A percentile compares a stretch with the other conserved stretches of the same genome.
Evolutionary conservation across 2,329 filamentous ascomycete species (phyloP).

Genomic region (Botrytis hyacinthi): DNA sequence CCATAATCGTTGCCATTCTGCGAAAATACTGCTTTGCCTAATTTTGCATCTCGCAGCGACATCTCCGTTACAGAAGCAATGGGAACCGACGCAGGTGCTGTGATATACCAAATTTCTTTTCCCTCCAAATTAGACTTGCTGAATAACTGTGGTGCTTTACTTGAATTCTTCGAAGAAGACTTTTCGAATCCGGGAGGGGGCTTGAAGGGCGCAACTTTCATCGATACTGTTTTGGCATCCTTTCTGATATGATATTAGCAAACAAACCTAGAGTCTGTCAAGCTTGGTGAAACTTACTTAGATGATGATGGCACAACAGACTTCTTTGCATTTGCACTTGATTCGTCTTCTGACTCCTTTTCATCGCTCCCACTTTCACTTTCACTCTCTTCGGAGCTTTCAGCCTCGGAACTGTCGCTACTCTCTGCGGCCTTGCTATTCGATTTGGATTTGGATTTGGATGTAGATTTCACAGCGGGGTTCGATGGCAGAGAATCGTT

Average conservation of each 20-base stretch:
- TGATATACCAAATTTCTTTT: conserved; percentile 81
- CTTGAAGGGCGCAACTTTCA: conserved; percentile 28
- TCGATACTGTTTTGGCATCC: conserved; percentile 22
- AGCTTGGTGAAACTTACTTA: conserved; percentile 21
- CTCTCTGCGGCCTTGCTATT: conserved; percentile 33
- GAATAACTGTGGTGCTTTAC: conserved; percentile 48
- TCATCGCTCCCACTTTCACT: conserved; percentile 34
- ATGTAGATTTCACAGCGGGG: conserved; percentile 8
- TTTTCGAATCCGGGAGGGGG: conserved; percentile 35
- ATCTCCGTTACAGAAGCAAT: conserved; percentile 65
- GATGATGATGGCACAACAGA: background rate
- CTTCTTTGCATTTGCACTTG: conserved; percentile 11
- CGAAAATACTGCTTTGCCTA: conserved; percentile 55
- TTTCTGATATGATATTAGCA: conserved; percentile 14
- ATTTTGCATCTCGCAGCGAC: conserved; percentile 56
- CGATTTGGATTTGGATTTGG: conserved; percentile 21
- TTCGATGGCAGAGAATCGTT: conserved; percentile 28
- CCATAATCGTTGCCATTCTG: conserved; percentile 64
- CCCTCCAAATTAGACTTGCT: conserved; percentile 58
- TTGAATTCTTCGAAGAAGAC: conserved; percentile 23
- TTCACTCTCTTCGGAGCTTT: conserved; percentile 34
- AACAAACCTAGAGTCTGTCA: background rate
- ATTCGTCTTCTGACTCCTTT: conserved; percentile 25
- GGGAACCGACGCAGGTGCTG: conserved; percentile 67
- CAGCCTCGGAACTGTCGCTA: conserved; percentile 28